Conservation (phyloP, 306 rosid species). For the Coriaria nepalensis region DNA sequence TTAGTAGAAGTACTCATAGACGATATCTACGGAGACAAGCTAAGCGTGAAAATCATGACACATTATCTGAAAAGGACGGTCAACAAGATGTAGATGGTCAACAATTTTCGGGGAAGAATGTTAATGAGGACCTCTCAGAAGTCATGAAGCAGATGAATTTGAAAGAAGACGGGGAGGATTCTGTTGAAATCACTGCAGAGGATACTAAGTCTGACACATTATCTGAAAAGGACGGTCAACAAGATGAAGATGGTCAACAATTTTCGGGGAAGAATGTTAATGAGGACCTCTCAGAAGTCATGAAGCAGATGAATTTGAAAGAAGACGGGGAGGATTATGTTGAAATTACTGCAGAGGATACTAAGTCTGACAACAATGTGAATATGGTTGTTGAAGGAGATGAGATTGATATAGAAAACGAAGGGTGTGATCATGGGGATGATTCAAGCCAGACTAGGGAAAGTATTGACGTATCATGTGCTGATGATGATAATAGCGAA, state of each 20-base stretch:
- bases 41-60: conserved; percentile 37
- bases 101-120: conserved; percentile 24
- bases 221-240: conserved; percentile 31
- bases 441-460: conserved; percentile 35
- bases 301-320: conserved; percentile 39
- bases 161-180: conserved; percentile 32
- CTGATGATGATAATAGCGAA: conserved; percentile 57
- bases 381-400: conserved; percentile 20
- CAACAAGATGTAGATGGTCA: conserved; percentile 24
- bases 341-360: conserved; percentile 10
- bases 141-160: conserved; percentile 34
- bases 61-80: conserved; percentile 33
- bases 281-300: conserved; percentile 29
- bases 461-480: conserved; percentile 43
- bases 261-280: conserved; percentile 23
- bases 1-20: conserved; percentile 82
- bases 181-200: conserved; percentile 6
- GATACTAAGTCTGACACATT: conserved; percentile 15
- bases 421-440: conserved; percentile 34
- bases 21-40: conserved; percentile 73
- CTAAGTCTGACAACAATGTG: conserved; percentile 7
- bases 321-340: conserved; percentile 26
- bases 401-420: conserved; percentile 16
- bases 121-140: conserved; percentile 28
- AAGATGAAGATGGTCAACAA: conserved; percentile 23